Conservation (phyloP, 257 asterid species). For the Parsonsia alboflavescens region DNA sequence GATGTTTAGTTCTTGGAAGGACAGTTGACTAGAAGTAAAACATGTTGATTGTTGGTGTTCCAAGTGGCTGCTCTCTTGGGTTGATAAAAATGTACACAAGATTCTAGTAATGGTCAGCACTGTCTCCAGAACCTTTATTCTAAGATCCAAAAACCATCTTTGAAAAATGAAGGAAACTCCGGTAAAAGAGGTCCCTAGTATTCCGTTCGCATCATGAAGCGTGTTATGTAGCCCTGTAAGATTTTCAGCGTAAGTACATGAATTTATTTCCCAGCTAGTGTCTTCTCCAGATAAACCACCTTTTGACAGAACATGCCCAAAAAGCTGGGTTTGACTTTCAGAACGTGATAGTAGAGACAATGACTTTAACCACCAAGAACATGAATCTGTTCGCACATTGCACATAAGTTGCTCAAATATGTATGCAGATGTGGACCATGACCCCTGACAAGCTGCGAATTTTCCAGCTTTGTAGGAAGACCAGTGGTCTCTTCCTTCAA, state of each 20-base stretch:
- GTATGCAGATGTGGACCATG: constrained; percentile 68
- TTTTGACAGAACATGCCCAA: constrained; percentile 21
- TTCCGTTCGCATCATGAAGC: constrained; percentile 40
- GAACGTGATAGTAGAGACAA: constrained; percentile 50
- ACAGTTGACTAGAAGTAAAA: constrained; percentile 8
- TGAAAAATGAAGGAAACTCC: constrained; percentile 48
- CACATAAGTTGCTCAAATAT: constrained; percentile 55
- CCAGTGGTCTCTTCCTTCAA: constrained; percentile 53
- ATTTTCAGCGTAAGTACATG: constrained; percentile 29
- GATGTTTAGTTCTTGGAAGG: too few species aligned
- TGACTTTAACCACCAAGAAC: constrained; percentile 59
- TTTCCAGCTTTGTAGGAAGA: constrained; percentile 64
- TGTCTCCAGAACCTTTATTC: constrained; percentile 47
- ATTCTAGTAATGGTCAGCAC: constrained; percentile 41
- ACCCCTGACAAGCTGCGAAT: constrained; percentile 71
- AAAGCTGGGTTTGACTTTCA: constrained; percentile 53
- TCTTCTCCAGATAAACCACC: constrained; percentile 19
- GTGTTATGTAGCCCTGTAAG: constrained; percentile 36
- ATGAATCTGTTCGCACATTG: constrained; percentile 46
- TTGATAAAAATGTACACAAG: constrained; percentile 27
- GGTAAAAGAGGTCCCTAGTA: constrained; percentile 38
- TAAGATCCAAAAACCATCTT: constrained; percentile 62
- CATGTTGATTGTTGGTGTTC: constrained; percentile 16
- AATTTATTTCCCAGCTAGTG: constrained; percentile 18
- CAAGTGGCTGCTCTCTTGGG: constrained; percentile 21